These are phyloP conservation scores for Choanephora cucurbitarum DNA, from an alignment of 371 early-diverging fungal species.

Conservation along the genomic window DNA sequence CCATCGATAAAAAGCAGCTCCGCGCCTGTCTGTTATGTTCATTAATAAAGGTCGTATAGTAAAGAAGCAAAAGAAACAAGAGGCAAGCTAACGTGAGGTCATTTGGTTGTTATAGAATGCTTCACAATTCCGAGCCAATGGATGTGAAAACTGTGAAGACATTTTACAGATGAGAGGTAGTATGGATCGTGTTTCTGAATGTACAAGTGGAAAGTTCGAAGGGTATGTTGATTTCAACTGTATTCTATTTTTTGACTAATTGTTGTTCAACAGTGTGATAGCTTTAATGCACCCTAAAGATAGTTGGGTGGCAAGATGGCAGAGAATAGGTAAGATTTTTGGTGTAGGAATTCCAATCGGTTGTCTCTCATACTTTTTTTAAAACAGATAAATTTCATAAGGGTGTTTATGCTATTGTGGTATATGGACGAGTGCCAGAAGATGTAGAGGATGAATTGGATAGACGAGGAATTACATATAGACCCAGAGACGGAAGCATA, in stretches of 20 bases:
- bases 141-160: constrained; percentile 94
- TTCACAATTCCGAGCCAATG: constrained; percentile 75
- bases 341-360: neutral
- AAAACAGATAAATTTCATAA: constrained; percentile 73
- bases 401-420: constrained; percentile 92
- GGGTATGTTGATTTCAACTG: constrained; percentile 56
- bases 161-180: constrained; percentile 75
- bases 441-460: constrained; percentile 82
- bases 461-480: constrained; percentile 78
- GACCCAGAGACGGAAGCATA: constrained; percentile 83
- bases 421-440: constrained; percentile 88
- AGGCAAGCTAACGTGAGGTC: no score
- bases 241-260: neutral
- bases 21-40: constrained; percentile 93
- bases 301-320: constrained; percentile 92
- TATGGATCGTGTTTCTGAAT: constrained; percentile 73
- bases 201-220: constrained; percentile 88
- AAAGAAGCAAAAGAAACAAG: no score
- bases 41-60: constrained; percentile 73
- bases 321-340: constrained; percentile 62
- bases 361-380: neutral
- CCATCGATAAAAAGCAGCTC: constrained; percentile 75
- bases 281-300: constrained; percentile 80
- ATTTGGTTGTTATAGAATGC: constrained; percentile 62
- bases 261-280: constrained; percentile 59